phyloP scores from a whole-genome alignment of 306 rosid species.

The Gastrolobium bilobum region DNA sequence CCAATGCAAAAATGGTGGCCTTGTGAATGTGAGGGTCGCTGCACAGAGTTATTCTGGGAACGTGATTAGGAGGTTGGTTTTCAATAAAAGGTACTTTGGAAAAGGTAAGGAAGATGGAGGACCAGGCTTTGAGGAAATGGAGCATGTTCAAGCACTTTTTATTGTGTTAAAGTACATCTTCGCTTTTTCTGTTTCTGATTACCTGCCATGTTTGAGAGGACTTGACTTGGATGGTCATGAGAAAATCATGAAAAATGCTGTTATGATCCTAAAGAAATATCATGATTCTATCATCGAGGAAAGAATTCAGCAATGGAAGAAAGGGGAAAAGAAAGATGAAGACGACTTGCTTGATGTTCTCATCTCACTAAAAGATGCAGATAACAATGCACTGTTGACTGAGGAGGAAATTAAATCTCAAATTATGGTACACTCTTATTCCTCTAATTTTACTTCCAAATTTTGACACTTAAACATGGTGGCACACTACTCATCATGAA shows the following conservation, averaged over 20 bases:
- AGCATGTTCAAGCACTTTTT: slow-evolving; percentile 29
- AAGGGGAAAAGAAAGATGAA: background rate
- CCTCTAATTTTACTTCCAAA: too few relatives aligned
- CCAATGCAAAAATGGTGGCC: background rate
- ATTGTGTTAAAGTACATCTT: background rate
- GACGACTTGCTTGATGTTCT: slow-evolving; percentile 23
- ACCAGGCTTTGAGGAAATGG: background rate
- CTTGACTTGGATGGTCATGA: background rate
- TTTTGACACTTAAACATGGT: too few relatives aligned
- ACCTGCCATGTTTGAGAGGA: slow-evolving; percentile 27
- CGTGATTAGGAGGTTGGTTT: slow-evolving; percentile 40
- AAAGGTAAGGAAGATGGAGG: slow-evolving; percentile 33
- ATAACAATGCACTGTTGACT: background rate
- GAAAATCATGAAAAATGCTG: background rate
- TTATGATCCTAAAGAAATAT: background rate
- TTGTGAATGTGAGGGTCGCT: background rate
- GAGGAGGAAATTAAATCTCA: background rate
- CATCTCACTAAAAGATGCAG: background rate
- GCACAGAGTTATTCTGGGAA: slow-evolving; percentile 41
- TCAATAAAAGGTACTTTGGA: slow-evolving; percentile 38
- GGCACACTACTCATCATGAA: too few relatives aligned
- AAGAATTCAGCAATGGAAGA: background rate
- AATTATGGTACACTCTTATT: background rate
- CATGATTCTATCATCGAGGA: background rate
- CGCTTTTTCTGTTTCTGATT: slow-evolving; percentile 47